Percentiles rank a stretch among this genome's conserved stretches.
Conservation (phyloP, 345 rosid species). For the Brassica juncea region DNA sequence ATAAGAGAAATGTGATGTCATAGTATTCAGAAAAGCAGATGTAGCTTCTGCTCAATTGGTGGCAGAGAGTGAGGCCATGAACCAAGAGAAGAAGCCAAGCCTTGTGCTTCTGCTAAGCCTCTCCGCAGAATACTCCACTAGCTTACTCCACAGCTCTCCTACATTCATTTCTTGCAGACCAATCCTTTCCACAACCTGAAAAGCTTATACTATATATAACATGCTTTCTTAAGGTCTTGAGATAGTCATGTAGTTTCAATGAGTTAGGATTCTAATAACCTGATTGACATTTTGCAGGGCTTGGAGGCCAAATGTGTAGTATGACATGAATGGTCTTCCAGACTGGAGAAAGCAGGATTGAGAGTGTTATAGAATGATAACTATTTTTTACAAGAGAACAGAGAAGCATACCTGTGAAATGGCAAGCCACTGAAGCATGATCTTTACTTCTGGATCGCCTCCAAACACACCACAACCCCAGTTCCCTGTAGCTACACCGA, state of each 20-base stretch:
- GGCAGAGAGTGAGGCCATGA: constrained; percentile 17
- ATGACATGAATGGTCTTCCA: constrained; percentile 30
- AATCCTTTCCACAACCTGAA: constrained; percentile 22
- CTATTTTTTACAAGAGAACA: background rate
- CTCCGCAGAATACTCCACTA: constrained; percentile 37
- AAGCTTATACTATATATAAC: background rate
- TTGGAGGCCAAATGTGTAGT: constrained; percentile 35
- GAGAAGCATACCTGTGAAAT: constrained; percentile 31
- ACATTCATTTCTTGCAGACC: constrained; percentile 6
- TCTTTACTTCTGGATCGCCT: constrained; percentile 84
- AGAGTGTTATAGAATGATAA: background rate
- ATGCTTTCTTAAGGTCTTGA: background rate
- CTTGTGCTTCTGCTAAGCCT: constrained; percentile 24
- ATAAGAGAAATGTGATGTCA: background rate
- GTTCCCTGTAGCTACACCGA: constrained; percentile 82
- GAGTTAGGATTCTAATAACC: constrained; percentile 25
- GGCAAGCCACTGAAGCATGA: constrained; percentile 42
- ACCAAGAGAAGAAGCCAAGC: constrained; percentile 40
- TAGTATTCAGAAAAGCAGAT: background rate
- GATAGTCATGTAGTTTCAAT: background rate
- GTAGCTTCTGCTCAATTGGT: background rate
- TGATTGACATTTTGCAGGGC: constrained; percentile 25
- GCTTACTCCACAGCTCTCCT: constrained; percentile 36
- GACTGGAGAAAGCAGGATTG: constrained; percentile 6
- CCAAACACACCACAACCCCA: constrained; percentile 99